Base-by-base conservation (phyloP, 2,329 filamentous ascomycete genomes). In the Lachnellula arida region DNA sequence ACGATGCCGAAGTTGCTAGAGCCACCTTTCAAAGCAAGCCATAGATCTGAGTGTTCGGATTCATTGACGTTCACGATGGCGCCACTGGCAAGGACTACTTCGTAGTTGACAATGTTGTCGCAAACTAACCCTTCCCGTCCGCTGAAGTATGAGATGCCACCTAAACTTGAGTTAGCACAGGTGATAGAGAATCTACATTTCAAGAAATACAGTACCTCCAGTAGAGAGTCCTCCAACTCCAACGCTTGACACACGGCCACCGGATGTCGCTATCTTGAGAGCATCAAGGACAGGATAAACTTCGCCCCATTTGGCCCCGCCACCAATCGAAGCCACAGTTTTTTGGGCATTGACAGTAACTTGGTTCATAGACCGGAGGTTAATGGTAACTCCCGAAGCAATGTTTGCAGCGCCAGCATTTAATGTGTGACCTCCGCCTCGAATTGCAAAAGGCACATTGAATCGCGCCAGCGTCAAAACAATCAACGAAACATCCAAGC, bases 1-100 rank as follows among this genome's bases (percentile, higher is more conserved):
- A 79, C 74, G 54, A 80, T 73, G 46, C 80, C 81, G 58, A 78
- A 82, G 64, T 81, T 82, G 67, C 76, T 81, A 19, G 78, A 76
- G n/a, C 81, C 81, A 8, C 81, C 81, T 52, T 77, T 77, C 5
- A 84, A 72, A 0, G 77, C 79, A 60, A 71, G 72, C 67, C 73
- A 82, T 6, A 85, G 70, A 54, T 82, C 80, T 0, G 72, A 55
- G 57, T 83, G 70, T 12, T 69, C 64, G 0, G 62, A 64, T 5
- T 66, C 61, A 17, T 72, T 78, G 1, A 75, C 80, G 2, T 73
- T 75, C 35, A 80, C 68, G 47, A 82, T 72, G 5, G 69, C 66
- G 6, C 79, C 76, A 59, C 77, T 74, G 8, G 77, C 74, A 1
- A 82, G 71, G 3, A 85, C 80, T 35, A 84, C 71, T 52, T 79